Evolutionary conservation across 2,329 filamentous ascomycete genomes (phyloP).

Genomic region (Pezicula radicicola): DNA sequence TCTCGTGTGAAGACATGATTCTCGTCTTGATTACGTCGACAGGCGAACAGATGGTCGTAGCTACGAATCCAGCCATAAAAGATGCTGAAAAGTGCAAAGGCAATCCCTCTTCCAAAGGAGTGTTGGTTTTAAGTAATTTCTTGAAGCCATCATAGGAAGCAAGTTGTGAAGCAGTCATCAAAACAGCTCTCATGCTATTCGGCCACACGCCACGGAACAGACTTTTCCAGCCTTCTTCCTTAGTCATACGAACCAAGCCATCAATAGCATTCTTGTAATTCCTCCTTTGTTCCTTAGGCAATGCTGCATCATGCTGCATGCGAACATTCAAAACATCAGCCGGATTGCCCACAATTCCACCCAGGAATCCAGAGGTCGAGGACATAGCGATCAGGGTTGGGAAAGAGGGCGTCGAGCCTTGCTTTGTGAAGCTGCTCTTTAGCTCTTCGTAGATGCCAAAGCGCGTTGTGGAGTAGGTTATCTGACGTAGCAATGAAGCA

Average conservation of each 20-base stretch:
- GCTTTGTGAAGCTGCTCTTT: constrained; percentile 65
- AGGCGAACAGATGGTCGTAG: constrained; percentile 80
- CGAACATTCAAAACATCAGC: constrained; percentile 96
- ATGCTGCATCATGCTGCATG: constrained; percentile 90
- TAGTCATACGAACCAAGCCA: constrained; percentile 82
- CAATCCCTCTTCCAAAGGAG: constrained; percentile 65
- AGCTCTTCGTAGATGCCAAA: constrained; percentile 97
- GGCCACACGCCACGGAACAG: constrained; percentile 85
- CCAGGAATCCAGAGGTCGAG: constrained; percentile 78
- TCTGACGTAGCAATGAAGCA: constrained; percentile 86
- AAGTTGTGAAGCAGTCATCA: constrained; percentile 84
- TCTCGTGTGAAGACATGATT: constrained; percentile 69
- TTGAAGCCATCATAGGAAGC: constrained; percentile 86
- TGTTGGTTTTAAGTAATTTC: constrained; percentile 60
- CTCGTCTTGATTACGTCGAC: constrained; percentile 89
- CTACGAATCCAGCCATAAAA: constrained; percentile 76
- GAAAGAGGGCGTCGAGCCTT: constrained; percentile 59
- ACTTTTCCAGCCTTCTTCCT: constrained; percentile 72
- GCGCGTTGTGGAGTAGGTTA: constrained; percentile 93
- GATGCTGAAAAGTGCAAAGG: constrained; percentile 76
- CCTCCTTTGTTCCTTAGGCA: constrained; percentile 69
- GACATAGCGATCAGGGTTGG: constrained; percentile 79
- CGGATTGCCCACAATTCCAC: constrained; percentile 88
- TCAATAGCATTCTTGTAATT: constrained; percentile 90
- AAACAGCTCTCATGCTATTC: constrained; percentile 75